Evolutionary conservation across 352 stramenopile genomes (phyloP).

Genomic region (Elongisporangium prolatum): DNA sequence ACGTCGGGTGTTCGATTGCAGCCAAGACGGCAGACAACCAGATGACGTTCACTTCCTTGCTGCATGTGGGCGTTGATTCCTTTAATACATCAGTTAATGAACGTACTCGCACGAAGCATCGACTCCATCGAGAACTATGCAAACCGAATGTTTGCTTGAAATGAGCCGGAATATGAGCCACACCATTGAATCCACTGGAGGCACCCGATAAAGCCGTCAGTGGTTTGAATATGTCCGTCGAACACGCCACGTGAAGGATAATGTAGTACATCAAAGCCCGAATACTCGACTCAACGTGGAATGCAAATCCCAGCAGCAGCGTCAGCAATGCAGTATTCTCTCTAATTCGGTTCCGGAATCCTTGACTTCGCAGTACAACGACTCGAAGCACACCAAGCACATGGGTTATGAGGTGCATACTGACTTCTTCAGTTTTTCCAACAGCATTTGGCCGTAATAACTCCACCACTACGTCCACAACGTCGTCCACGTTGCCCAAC

Average conservation of each 20-base stretch:
- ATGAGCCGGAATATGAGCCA: constrained; percentile 18
- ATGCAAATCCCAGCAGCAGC: constrained; percentile 31
- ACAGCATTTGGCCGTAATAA: not conserved
- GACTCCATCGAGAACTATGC: constrained; percentile 28
- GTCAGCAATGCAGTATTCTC: constrained; percentile 15
- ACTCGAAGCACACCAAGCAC: constrained; percentile 34
- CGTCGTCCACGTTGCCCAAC: constrained; percentile 7
- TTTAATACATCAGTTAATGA: constrained; percentile 10
- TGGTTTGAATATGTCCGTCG: constrained; percentile 32
- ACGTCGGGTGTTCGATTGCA: not conserved
- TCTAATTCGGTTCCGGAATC: constrained; percentile 27
- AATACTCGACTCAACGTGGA: constrained; percentile 28
- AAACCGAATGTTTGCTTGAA: constrained; percentile 39
- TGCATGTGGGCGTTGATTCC: constrained; percentile 3
- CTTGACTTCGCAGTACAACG: constrained; percentile 31
- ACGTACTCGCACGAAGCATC: constrained; percentile 23
- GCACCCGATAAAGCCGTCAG: not conserved
- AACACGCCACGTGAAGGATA: constrained; percentile 50
- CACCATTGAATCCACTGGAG: constrained; percentile 6
- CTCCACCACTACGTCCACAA: constrained; percentile 8
- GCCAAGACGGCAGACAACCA: constrained; percentile 1
- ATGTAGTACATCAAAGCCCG: constrained; percentile 61
- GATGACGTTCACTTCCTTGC: not conserved
- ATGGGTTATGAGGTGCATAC: constrained; percentile 10
- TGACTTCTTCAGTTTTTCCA: not conserved